Conservation (phyloP, 1,139 yeast genomes). For the Geotrichum restrictum region DNA sequence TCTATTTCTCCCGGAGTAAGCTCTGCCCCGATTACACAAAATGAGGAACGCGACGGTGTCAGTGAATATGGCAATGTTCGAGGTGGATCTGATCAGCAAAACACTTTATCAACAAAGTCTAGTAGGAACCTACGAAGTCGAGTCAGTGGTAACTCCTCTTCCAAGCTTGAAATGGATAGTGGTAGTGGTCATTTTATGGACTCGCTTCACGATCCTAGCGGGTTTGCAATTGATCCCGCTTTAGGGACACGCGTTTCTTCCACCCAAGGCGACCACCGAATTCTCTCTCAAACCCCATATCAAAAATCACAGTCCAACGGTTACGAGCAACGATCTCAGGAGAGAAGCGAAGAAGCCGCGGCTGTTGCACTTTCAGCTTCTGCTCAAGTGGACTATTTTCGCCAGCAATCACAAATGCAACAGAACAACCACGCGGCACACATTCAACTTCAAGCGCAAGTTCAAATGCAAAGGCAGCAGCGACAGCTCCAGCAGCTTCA, state of each 20-base stretch:
- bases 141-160: background rate
- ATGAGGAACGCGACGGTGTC: background rate
- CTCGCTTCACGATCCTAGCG: slow-evolving; percentile 11
- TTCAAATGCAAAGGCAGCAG: slow-evolving; percentile 15
- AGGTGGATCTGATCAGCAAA: slow-evolving; percentile 7
- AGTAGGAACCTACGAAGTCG: background rate
- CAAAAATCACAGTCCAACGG: slow-evolving; percentile 3
- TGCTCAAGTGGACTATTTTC: slow-evolving; percentile 6
- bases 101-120: background rate
- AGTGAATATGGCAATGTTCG: slow-evolving; percentile 4
- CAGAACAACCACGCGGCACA: slow-evolving; percentile 6
- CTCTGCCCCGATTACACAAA: slow-evolving; percentile 1
- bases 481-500: slow-evolving; percentile 4
- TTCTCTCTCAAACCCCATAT: background rate
- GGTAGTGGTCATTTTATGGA: background rate
- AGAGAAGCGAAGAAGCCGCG: slow-evolving; percentile 1
- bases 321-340: slow-evolving; percentile 6
- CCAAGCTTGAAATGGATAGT: slow-evolving; percentile 5
- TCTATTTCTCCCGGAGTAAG: background rate
- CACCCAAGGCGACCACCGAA: background rate
- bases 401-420: slow-evolving; percentile 15
- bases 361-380: background rate
- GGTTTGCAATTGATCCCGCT: slow-evolving; percentile 24
- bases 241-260: slow-evolving; percentile 12
- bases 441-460: slow-evolving; percentile 16